Percentiles rank a stretch among this genome's conserved stretches.
phyloP scores from a whole-genome alignment of 352 stramenopile species.

The Phytophthora capsici region DNA sequence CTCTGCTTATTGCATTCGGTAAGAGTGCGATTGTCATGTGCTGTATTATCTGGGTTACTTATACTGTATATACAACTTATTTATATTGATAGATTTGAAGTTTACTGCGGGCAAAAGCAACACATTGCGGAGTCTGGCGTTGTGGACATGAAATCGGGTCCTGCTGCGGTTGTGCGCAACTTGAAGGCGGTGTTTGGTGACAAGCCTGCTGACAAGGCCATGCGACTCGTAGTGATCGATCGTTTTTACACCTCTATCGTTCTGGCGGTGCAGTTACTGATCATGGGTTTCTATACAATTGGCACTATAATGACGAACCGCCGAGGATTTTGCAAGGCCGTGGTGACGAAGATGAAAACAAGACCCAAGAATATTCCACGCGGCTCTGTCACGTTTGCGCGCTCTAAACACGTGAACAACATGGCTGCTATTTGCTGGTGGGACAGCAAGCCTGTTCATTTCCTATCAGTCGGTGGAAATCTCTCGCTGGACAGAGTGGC shows the following conservation, averaged over 20 bases:
- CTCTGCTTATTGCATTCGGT: conserved; percentile 2
- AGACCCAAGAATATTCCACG: conserved; percentile 9
- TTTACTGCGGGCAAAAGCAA: conserved; percentile 7
- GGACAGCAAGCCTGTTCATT: not conserved
- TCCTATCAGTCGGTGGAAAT: not conserved
- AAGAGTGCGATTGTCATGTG: too few species aligned
- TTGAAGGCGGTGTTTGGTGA: conserved; percentile 4
- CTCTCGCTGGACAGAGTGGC: not conserved
- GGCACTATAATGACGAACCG: conserved; percentile 18
- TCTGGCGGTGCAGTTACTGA: not conserved
- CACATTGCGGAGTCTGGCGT: conserved; percentile 1
- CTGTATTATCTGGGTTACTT: conserved; percentile 2
- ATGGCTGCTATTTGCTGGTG: conserved; percentile 5
- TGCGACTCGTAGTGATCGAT: conserved; percentile 12
- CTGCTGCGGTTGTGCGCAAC: conserved; percentile 12
- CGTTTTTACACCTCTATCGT: conserved; percentile 17
- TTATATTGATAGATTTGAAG: conserved; percentile 16
- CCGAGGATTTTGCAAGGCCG: conserved; percentile 5
- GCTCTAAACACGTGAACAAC: conserved; percentile 6
- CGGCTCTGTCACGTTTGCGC: not conserved
- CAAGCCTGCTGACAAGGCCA: not conserved
- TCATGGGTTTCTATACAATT: conserved; percentile 9
- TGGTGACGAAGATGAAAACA: conserved; percentile 6
- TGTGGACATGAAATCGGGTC: conserved; percentile 15
- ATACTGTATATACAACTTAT: conserved; percentile 9